Evolutionary conservation across 2,329 filamentous ascomycete genomes (phyloP), one percentile per base, ranked within the genome.

Genomic region (Paecilomyces fulvus): DNA sequence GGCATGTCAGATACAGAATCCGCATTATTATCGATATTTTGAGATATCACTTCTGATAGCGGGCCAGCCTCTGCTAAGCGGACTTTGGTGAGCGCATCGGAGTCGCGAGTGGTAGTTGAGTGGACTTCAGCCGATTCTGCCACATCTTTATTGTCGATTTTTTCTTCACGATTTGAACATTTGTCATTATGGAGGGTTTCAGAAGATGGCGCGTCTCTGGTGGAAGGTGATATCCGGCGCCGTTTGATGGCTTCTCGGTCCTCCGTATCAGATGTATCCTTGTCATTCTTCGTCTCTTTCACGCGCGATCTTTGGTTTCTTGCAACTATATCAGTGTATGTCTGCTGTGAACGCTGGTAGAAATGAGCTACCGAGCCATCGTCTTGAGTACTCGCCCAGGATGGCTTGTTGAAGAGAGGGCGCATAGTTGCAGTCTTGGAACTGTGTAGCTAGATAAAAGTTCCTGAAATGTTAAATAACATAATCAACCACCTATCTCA

Each of bases 361-460:
- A 81, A 76, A 10, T 77, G 74, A 11, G 70, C 46, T 9, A 64
- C 62, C 28, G 69, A 63, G n/a, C 60, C 58, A 25, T 70, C 66
- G 58, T 75, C 71, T 30, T 65, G 65, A 23, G 71, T 66, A 25
- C 65, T 69, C n/a, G 78, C 75, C 76, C 78, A 80, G 21, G 74
- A 69, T 51, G 80, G 77, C 60, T 80, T 81, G 53, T 79, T 83
- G 70, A 85, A 85, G 17, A 83, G 74, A 0, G 77, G 77, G 43
- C 75, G 74, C 72, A 72, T 73, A 9, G n/a, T 54, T 37, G 33
- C 21, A 21, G 21, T 21, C 21, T 21, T 21, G 21, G 21, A 21
- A 21, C 21, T 21, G 3, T 21, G 21, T 21, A 21, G 21, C 21
- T 21, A 21, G 3, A 21, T 21, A 21, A 21, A 21, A 21, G 21